Percentiles rank a stretch among this genome's conserved stretches.
Evolutionary conservation across 2,329 filamentous ascomycete genomes (phyloP).

Genomic region (Botryotinia calthae): DNA sequence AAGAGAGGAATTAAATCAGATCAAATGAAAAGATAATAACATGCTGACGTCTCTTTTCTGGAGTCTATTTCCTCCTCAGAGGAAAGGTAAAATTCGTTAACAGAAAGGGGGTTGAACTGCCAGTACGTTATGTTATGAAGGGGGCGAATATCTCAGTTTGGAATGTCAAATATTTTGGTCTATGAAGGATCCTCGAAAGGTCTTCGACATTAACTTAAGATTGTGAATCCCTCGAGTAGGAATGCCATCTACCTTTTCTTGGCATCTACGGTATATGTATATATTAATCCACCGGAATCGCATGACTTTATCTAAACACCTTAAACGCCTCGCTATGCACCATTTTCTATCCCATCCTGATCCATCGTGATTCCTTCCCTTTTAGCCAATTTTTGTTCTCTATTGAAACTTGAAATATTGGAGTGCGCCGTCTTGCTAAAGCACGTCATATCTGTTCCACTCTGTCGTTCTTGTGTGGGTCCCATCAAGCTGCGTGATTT

Average conservation of each 20-base stretch:
- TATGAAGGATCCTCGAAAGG: not conserved
- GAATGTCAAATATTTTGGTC: not conserved
- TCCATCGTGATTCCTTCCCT: not conserved
- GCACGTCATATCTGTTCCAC: not conserved
- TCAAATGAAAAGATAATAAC: too few relatives aligned
- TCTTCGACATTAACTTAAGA: too few relatives aligned
- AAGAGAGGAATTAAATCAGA: too few relatives aligned
- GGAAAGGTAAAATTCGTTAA: too few relatives aligned
- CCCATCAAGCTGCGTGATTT: not conserved
- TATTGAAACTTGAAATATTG: not conserved
- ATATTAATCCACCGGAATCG: too few relatives aligned
- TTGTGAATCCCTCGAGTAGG: not conserved
- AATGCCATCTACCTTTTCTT: not conserved
- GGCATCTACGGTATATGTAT: not conserved
- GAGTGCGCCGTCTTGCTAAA: not conserved
- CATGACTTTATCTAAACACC: not conserved
- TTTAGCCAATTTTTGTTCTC: not conserved
- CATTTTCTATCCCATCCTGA: not conserved
- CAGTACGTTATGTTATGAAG: too few relatives aligned
- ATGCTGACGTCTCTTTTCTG: too few relatives aligned
- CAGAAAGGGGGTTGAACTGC: too few relatives aligned
- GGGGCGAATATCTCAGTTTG: not conserved
- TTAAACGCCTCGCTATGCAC: slow-evolving; percentile 18
- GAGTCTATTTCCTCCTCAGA: too few relatives aligned
- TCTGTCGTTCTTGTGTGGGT: not conserved